phyloP scores from a whole-genome alignment of 1,284 basidiomycete genomes.

The Stygiomarasmius scandens region DNA sequence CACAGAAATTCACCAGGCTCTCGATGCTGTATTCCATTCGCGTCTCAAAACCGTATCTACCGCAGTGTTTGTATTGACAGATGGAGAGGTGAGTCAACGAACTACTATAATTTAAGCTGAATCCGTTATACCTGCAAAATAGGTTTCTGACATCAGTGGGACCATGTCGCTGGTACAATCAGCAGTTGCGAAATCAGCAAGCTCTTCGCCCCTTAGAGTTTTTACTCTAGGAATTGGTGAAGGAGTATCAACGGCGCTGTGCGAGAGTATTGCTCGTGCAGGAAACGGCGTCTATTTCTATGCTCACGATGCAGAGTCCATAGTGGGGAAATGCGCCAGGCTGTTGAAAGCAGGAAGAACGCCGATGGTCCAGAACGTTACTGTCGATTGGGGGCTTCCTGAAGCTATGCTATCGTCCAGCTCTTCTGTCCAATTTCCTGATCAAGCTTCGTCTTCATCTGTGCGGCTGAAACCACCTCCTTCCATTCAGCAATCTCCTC shows the following conservation, averaged over 20 bases:
- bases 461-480: constrained; percentile 33
- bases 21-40: constrained; percentile 34
- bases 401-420: constrained; percentile 19
- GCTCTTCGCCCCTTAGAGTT: constrained; percentile 42
- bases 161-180: constrained; percentile 29
- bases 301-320: constrained; percentile 45
- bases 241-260: constrained; percentile 50
- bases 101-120: background rate
- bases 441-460: constrained; percentile 4
- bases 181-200: constrained; percentile 28
- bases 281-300: constrained; percentile 53
- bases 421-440: constrained; percentile 28
- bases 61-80: constrained; percentile 56
- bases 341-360: constrained; percentile 53
- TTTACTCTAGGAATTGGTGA: constrained; percentile 61
- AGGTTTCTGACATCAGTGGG: constrained; percentile 31
- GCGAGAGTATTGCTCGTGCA: constrained; percentile 49
- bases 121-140: background rate
- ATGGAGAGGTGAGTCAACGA: constrained; percentile 42
- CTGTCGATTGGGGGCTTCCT: constrained; percentile 51
- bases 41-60: constrained; percentile 40
- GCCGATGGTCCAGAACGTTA: constrained; percentile 44
- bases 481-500: constrained; percentile 46
- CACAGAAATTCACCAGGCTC: constrained; percentile 47
- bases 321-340: constrained; percentile 48